Conservation (phyloP, 1,284 basidiomycete species). For the Ganoderma resinaceum region DNA sequence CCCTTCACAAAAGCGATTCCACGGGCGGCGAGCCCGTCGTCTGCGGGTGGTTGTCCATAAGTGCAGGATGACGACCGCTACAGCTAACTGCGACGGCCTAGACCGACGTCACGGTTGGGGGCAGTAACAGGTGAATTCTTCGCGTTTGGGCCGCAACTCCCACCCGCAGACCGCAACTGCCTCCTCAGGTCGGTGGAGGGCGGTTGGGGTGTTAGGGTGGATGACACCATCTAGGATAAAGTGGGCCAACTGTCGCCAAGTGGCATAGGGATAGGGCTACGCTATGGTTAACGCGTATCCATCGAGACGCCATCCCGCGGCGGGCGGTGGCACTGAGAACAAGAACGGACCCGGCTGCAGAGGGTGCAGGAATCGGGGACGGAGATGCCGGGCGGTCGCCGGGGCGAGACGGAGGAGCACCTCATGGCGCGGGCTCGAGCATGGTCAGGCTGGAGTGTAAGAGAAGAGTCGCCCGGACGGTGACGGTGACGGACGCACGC, state of each 20-base stretch:
- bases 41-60: not conserved
- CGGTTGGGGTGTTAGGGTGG: not conserved
- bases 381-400: not conserved
- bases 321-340: not conserved
- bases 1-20: not conserved
- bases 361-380: not conserved
- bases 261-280: not conserved
- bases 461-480: slow-evolving; percentile 9
- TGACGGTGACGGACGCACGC: slow-evolving; percentile 12
- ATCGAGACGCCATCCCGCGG: not conserved
- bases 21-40: not conserved
- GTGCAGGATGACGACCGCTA: not conserved
- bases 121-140: not conserved
- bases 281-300: slow-evolving; percentile 8
- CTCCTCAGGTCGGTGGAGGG: not conserved
- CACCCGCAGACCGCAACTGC: not conserved
- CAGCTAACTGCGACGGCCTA: not conserved
- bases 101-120: not conserved
- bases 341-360: not conserved
- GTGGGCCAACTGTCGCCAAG: slow-evolving; percentile 1
- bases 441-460: not conserved
- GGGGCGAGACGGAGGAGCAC: not conserved
- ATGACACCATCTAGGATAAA: slow-evolving; percentile 4
- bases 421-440: not conserved
- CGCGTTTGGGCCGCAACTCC: not conserved